phyloP scores from a whole-genome alignment of 805 yeast species.

The Metschnikowia peoriensis region DNA sequence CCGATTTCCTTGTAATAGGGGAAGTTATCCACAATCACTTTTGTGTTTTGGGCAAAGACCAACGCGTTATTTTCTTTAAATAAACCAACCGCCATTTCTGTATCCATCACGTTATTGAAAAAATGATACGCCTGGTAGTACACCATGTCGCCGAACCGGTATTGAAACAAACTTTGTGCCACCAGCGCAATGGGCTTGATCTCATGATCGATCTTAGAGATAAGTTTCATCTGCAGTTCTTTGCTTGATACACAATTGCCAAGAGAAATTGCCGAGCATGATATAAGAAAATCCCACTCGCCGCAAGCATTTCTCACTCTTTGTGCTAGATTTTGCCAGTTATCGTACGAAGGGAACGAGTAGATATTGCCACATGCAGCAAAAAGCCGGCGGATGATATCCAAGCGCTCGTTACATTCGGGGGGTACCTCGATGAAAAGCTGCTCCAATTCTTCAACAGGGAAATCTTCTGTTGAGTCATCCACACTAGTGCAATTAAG shows the following conservation, averaged over 20 bases:
- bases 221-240: slow-evolving; percentile 17
- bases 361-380: slow-evolving; percentile 35
- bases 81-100: slow-evolving; percentile 12
- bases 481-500: slow-evolving; percentile 23
- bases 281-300: background rate
- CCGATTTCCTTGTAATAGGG: slow-evolving; percentile 35
- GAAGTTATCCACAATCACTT: slow-evolving; percentile 32
- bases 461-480: slow-evolving; percentile 4
- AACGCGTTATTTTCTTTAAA: slow-evolving; percentile 16
- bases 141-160: slow-evolving; percentile 30
- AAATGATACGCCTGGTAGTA: slow-evolving; percentile 39
- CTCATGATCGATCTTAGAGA: slow-evolving; percentile 4
- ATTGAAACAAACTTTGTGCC: slow-evolving; percentile 20
- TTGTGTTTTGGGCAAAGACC: slow-evolving; percentile 21
- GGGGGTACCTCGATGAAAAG: slow-evolving; percentile 3
- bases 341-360: slow-evolving; percentile 30
- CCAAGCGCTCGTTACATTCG: background rate
- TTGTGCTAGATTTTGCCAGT: slow-evolving; percentile 18
- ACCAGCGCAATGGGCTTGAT: slow-evolving; percentile 14
- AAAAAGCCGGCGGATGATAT: slow-evolving; percentile 25
- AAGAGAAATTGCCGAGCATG: slow-evolving; percentile 24
- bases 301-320: slow-evolving; percentile 13
- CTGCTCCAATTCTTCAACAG: background rate
- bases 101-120: slow-evolving; percentile 28
- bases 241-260: slow-evolving; percentile 34